Base-by-base conservation (phyloP, 2,329 filamentous ascomycete genomes). In the Pseudocercospora pini-densiflorae region DNA sequence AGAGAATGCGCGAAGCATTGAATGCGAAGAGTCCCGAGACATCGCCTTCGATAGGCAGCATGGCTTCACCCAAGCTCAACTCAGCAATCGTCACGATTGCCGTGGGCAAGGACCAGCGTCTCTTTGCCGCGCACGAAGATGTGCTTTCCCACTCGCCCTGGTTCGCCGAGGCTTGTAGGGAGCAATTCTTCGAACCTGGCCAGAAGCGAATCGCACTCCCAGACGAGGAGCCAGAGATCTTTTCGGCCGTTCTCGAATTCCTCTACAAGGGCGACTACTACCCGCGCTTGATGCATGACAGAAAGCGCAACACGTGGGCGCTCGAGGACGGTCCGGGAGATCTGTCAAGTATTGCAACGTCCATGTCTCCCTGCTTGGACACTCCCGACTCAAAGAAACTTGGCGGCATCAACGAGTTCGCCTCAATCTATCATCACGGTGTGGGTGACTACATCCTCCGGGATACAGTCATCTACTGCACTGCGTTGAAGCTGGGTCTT, bases 251-350 rank as follows among this genome's bases (percentile, higher is more conserved):
- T 76, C 92, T 97, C 83, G 94, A 97, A 84, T 97, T 94, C 80
- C 89, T 97, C 73, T 97, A 97, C 90, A 97, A 96, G 85, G 93
- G 92, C 73, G 93, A 97, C 86, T 97, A 97, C 83, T 95, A 92
- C 81, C 94, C 94, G 64, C 92, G 93, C 80, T 86, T 97, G 83
- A 78, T 97, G 74, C 92, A 93, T 81, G 92, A 92, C 87, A 61
- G 92, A 86, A 89, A 90, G 80, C 90, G 89, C 78, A 90, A 92
- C 84, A 91, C 90, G 83, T 97, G 92, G 92, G 89, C 92, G 79
- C 92, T 97, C 82, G 93, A 97, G 87, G 90, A 92, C 79, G 82
- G 82, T 74, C 61, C 69, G 63, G 55, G 55, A 43, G 72, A 72
- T 65, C 71, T 73, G 72, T 70, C 68, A 64, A 71, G 63, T 45